Evolutionary conservation across 805 yeast genomes (phyloP).

Genomic region (Pichia phayaonensis): DNA sequence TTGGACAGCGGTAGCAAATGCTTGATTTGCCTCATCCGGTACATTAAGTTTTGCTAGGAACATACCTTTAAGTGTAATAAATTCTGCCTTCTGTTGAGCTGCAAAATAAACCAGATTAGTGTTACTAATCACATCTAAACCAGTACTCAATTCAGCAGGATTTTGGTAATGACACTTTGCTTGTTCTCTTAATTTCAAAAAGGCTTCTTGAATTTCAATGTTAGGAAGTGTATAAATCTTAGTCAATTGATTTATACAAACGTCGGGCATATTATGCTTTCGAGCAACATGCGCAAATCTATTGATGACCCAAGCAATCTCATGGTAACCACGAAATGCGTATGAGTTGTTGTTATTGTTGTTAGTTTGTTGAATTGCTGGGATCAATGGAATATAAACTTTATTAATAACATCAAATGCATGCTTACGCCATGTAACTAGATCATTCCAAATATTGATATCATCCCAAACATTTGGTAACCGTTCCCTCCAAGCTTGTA

Average conservation of each 20-base stretch:
- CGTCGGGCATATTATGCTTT: slow-evolving; percentile 94
- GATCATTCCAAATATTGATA: slow-evolving; percentile 93
- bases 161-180: slow-evolving; percentile 96
- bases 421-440: slow-evolving; percentile 98
- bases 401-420: slow-evolving; percentile 94
- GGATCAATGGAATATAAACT: slow-evolving; percentile 87
- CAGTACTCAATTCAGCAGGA: slow-evolving; percentile 84
- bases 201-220: slow-evolving; percentile 97
- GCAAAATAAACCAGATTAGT: slow-evolving; percentile 95
- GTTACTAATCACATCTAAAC: slow-evolving; percentile 92
- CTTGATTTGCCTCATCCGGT: slow-evolving; percentile 93
- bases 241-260: slow-evolving; percentile 85
- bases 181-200: slow-evolving; percentile 89
- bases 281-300: slow-evolving; percentile 98
- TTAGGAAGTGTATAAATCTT: slow-evolving; percentile 94
- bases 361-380: slow-evolving; percentile 67
- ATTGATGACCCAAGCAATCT: slow-evolving; percentile 97
- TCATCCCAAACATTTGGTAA: slow-evolving; percentile 97
- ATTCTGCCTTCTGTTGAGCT: slow-evolving; percentile 96
- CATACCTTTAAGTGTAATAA: slow-evolving; percentile 97
- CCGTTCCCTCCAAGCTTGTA: slow-evolving; percentile 97
- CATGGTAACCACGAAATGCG: slow-evolving; percentile 97
- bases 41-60: slow-evolving; percentile 86
- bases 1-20: slow-evolving; percentile 96
- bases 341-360: slow-evolving; percentile 71